Evolutionary conservation across 2,329 filamentous ascomycete species (phyloP).

Genomic region (Pyricularia sp.): DNA sequence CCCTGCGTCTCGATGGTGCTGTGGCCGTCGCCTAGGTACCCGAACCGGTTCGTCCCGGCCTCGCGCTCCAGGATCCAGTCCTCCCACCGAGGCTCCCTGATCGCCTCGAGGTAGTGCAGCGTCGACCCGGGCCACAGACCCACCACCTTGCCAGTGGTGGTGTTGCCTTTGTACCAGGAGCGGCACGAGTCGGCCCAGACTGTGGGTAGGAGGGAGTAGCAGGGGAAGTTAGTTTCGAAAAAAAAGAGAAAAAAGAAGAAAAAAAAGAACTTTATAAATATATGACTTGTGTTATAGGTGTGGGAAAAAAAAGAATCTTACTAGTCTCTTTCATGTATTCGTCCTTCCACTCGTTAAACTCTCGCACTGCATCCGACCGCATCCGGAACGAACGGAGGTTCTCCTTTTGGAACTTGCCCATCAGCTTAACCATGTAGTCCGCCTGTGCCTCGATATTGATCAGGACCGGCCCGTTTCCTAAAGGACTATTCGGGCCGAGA

Average conservation of each 20-base stretch:
- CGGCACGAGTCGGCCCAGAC: slow-evolving; percentile 21
- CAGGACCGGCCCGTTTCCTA: slow-evolving; percentile 10
- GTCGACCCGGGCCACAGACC: slow-evolving; percentile 17
- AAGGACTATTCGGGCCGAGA: slow-evolving; percentile 10
- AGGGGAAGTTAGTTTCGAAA: slow-evolving; percentile 15
- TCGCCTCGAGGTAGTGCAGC: slow-evolving; percentile 16
- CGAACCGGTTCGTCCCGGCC: slow-evolving; percentile 11
- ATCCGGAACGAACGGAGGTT: slow-evolving; percentile 16
- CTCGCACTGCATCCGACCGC: slow-evolving; percentile 11
- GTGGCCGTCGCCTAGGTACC: slow-evolving; percentile 9
- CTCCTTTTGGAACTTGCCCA: slow-evolving; percentile 37
- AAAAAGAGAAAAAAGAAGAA: too few relatives aligned
- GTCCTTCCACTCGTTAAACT: slow-evolving; percentile 17
- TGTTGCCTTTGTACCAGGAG: slow-evolving; percentile 20
- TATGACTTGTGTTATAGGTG: too few relatives aligned
- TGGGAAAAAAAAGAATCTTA: neutral
- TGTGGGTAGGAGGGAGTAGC: slow-evolving; percentile 12
- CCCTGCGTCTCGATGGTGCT: neutral
- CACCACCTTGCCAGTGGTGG: slow-evolving; percentile 14
- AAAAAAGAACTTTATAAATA: slow-evolving; percentile 10
- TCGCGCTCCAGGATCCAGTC: slow-evolving; percentile 21
- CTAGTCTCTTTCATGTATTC: slow-evolving; percentile 21
- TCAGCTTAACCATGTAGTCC: slow-evolving; percentile 30
- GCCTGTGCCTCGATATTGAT: slow-evolving; percentile 12
- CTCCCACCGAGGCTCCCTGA: slow-evolving; percentile 21